phyloP scores from a whole-genome alignment of 768 basidiomycete genomes.

The Amanita pallidorosea region DNA sequence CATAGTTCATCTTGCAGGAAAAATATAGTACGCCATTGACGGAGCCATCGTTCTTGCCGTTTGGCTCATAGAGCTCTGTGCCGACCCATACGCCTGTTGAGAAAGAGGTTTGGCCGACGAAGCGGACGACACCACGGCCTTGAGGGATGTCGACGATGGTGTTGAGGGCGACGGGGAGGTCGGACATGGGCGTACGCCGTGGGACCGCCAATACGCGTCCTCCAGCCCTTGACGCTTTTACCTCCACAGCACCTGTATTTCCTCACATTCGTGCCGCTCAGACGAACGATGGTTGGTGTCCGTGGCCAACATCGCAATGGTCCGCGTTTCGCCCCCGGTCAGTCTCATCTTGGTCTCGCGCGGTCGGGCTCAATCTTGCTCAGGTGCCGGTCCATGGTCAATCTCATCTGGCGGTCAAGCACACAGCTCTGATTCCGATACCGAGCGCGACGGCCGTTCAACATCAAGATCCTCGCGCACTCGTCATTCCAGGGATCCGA shows the following conservation, averaged over 20 bases:
- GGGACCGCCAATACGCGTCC: neutral
- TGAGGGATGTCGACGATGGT: constrained; percentile 72
- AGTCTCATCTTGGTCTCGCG: constrained; percentile 6
- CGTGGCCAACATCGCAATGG: constrained; percentile 13
- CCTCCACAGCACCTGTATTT: neutral
- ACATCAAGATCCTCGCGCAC: constrained; percentile 35
- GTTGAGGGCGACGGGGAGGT: constrained; percentile 35
- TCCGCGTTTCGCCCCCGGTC: constrained; percentile 17
- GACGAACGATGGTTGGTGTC: constrained; percentile 1
- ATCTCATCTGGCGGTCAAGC: constrained; percentile 11
- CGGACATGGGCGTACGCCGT: constrained; percentile 2
- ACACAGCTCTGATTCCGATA: constrained; percentile 40
- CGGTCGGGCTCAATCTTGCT: neutral
- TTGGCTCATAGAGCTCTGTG: constrained; percentile 71
- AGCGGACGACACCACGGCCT: constrained; percentile 80
- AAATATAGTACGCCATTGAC: constrained; percentile 79
- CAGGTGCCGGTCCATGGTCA: constrained; percentile 25
- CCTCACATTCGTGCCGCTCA: neutral
- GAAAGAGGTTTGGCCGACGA: constrained; percentile 76
- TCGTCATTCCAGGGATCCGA: constrained; percentile 19
- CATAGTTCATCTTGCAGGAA: constrained; percentile 60
- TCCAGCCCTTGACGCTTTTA: too few relatives aligned
- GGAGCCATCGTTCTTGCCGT: constrained; percentile 94
- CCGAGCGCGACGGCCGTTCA: constrained; percentile 40
- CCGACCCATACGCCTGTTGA: constrained; percentile 92